Base-by-base conservation (phyloP, 176 grass and related monocot species). In the Aegilops tauschii region DNA sequence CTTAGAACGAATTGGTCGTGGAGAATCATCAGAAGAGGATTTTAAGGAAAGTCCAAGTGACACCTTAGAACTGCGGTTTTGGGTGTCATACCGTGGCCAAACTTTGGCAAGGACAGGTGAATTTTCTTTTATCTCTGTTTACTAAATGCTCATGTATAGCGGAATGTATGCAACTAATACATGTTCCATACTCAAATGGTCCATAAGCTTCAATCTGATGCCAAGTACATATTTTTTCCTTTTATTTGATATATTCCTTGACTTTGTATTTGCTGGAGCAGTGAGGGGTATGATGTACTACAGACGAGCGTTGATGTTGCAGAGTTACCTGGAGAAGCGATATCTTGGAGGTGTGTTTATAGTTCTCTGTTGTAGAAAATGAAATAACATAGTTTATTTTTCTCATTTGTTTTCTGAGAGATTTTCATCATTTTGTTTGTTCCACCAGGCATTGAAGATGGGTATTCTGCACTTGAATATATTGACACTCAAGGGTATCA, bases 251-350 rank as follows among this genome's bases (percentile, higher is more conserved):
- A 52, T 58, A 30, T 88, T 87, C n/a, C 32, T 86, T 81, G 76
- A 91, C 70, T 70, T 50, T 12, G 61, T 83, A 29, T 80, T 84
- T 70, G 21, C 65, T 88, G 50, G 80, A 68, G 58, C 84, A 98
- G 96, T 98, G 18, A 92, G 96, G 52, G 96, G 96, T 74, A 98
- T 98, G 96, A 98, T 98, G 96, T 98, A 98, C 85, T 98, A 98
- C 63, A 90, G 96, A 92, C 91, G 96, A 83, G 96, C 96, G 31
- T 85, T 98, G 80, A 83, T 98, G 83, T 88, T 98, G 65, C 96
- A 98, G 93, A 98, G 96, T 88, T 98, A 91, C 83, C 82, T 98
- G 64, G 96, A 98, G 84, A 98, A 87, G 65, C 87, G 92, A 88
- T 92, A 85, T 88, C 82, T 88, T 80, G 93, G 93, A 77, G 96